Percentiles rank a stretch among this genome's conserved stretches.
These are phyloP conservation scores for Aspergillus avenaceus DNA, from an alignment of 495 filamentous ascomycete genomes.

Conservation along the genomic window DNA sequence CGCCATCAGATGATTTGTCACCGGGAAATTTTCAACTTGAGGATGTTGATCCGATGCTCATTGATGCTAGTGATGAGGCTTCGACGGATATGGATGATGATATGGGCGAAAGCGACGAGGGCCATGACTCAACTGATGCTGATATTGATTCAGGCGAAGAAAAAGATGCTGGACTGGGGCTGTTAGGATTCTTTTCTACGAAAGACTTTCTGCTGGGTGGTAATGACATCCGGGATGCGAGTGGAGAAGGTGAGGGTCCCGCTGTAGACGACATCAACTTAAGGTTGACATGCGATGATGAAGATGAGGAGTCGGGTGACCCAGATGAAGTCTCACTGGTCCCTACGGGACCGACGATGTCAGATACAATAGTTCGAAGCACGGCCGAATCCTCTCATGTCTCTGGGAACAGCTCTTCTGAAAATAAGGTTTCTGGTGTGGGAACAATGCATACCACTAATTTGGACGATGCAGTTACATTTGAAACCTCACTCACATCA, in stretches of 20 bases:
- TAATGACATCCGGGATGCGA: conserved; percentile 29
- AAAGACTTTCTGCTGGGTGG: conserved; percentile 29
- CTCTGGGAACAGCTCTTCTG: conserved; percentile 10
- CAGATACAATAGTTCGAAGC: conserved; percentile 3
- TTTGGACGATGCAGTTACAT: conserved; percentile 4
- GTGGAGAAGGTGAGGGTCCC: conserved; percentile 23
- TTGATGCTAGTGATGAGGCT: conserved; percentile 69
- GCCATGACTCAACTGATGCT: conserved; percentile 43
- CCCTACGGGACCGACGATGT: conserved; percentile 30
- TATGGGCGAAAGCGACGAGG: conserved; percentile 57
- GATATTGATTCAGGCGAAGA: conserved; percentile 47
- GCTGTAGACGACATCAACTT: conserved; percentile 17
- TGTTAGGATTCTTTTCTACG: conserved; percentile 64
- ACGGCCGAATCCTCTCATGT: conserved; percentile 1
- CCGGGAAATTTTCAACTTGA: conserved; percentile 46
- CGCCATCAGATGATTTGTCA: conserved; percentile 20
- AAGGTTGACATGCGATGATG: conserved; percentile 16
- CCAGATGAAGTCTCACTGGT: conserved; percentile 44
- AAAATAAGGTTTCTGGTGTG: conserved; percentile 13
- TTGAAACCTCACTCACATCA: conserved; percentile 1
- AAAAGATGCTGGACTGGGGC: conserved; percentile 52
- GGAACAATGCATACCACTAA: conserved; percentile 3
- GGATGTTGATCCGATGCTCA: conserved; percentile 61
- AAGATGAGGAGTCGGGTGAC: conserved; percentile 32
- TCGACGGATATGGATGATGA: conserved; percentile 90